Conservation (phyloP, 2,329 filamentous ascomycete genomes). For the Calonectria naviculata region DNA sequence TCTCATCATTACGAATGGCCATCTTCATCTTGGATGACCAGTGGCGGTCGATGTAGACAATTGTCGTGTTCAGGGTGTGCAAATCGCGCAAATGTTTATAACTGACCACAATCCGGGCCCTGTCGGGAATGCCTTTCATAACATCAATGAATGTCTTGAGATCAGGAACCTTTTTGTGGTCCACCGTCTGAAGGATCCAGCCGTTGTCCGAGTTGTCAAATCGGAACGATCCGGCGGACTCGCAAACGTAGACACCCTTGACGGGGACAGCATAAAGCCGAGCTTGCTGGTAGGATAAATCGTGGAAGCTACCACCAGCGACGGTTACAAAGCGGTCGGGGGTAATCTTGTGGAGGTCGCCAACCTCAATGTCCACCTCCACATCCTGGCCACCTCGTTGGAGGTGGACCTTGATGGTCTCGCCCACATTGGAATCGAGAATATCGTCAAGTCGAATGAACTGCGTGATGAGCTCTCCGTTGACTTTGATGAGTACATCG, state of each 20-base stretch:
- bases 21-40: slow-evolving; percentile 97
- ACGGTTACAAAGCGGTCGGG: slow-evolving; percentile 96
- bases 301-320: slow-evolving; percentile 93
- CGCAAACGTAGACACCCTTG: slow-evolving; percentile 93
- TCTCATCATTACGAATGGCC: slow-evolving; percentile 88
- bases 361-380: slow-evolving; percentile 85
- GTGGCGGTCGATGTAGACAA: slow-evolving; percentile 93
- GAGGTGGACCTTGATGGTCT: slow-evolving; percentile 81
- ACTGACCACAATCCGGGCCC: slow-evolving; percentile 87
- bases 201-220: slow-evolving; percentile 92
- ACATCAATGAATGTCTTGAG: slow-evolving; percentile 91
- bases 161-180: slow-evolving; percentile 91
- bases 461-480: slow-evolving; percentile 91
- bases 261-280: slow-evolving; percentile 92
- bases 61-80: slow-evolving; percentile 92
- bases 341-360: slow-evolving; percentile 92
- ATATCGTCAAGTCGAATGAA: slow-evolving; percentile 94
- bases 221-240: slow-evolving; percentile 93
- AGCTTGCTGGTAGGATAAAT: slow-evolving; percentile 98
- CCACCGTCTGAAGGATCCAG: slow-evolving; percentile 92
- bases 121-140: slow-evolving; percentile 86
- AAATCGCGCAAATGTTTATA: slow-evolving; percentile 96
- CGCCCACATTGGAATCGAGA: slow-evolving; percentile 86
- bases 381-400: slow-evolving; percentile 91
- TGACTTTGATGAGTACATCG: slow-evolving; percentile 92